Percentiles rank a stretch among this genome's conserved stretches.
Evolutionary conservation across 2,329 filamentous ascomycete species (phyloP).

Genomic region (Botrytis deweyae): DNA sequence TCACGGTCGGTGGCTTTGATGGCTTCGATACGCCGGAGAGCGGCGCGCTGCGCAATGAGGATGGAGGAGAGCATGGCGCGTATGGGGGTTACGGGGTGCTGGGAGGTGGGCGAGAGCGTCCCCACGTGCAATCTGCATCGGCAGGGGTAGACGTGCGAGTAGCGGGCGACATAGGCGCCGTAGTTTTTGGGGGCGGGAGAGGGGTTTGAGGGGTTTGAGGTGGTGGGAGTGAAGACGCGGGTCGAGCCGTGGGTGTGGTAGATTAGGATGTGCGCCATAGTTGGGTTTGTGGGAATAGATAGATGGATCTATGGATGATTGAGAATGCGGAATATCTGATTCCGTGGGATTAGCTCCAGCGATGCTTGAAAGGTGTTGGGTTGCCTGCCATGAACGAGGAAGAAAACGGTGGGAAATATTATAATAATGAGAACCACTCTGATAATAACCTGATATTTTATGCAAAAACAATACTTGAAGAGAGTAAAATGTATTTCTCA

Average conservation of each 20-base stretch:
- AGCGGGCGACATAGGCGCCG: neutral
- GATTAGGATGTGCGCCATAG: neutral
- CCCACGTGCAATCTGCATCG: neutral
- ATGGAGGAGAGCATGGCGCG: neutral
- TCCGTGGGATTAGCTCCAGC: neutral
- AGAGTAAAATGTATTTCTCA: neutral
- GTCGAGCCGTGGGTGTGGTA: neutral
- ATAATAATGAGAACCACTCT: neutral
- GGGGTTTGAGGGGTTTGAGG: neutral
- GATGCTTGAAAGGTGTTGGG: neutral
- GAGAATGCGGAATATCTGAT: neutral
- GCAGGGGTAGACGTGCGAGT: neutral
- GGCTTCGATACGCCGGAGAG: rapidly evolving
- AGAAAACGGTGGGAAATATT: too few species aligned
- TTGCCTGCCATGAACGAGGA: neutral
- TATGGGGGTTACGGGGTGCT: neutral
- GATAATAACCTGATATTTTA: neutral
- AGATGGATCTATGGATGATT: neutral
- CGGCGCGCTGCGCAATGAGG: neutral
- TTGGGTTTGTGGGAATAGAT: too few species aligned
- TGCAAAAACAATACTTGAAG: neutral
- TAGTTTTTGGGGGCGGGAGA: neutral
- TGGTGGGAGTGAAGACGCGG: neutral
- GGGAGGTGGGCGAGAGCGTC: neutral
- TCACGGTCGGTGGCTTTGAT: neutral